These are phyloP conservation scores for Ogataea parapolymorpha DNA, from an alignment of 805 yeast genomes.

Conservation along the genomic window DNA sequence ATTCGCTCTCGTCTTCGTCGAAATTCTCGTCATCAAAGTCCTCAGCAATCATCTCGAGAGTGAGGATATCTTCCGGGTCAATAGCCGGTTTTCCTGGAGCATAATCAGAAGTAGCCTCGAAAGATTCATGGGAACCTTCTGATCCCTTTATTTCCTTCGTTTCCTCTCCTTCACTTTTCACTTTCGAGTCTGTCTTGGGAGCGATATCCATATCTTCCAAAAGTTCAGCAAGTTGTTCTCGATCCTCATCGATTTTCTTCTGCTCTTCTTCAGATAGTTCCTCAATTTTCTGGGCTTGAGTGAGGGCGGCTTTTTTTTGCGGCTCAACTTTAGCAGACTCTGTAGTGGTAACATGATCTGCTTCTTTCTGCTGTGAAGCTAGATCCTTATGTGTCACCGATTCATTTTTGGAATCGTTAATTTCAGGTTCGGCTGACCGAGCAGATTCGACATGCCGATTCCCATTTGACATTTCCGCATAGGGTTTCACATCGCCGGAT, in stretches of 20 bases:
- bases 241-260: constrained; percentile 16
- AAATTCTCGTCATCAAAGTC: constrained; percentile 22
- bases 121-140: too few relatives aligned
- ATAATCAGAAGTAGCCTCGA: neutral
- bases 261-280: constrained; percentile 7
- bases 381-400: too few relatives aligned
- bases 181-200: too few relatives aligned
- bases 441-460: too few relatives aligned
- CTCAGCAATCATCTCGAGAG: constrained; percentile 46
- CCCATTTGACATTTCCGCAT: neutral
- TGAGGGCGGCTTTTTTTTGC: neutral
- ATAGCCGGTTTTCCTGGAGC: constrained; percentile 26
- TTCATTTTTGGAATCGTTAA: too few relatives aligned
- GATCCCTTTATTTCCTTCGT: neutral
- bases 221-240: constrained; percentile 32
- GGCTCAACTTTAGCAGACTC: neutral
- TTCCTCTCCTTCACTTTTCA: neutral
- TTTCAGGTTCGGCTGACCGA: too few relatives aligned
- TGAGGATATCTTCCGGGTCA: constrained; percentile 45
- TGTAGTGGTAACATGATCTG: neutral
- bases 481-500: constrained; percentile 40
- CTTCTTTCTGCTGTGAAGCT: neutral
- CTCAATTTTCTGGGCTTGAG: neutral
- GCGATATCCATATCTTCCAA: constrained; percentile 35
- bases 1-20: constrained; percentile 12